Evolutionary conservation across 2,329 filamentous ascomycete species (phyloP), one percentile per base, ranked within the genome.

Genomic region (Aspergillus ibericus): DNA sequence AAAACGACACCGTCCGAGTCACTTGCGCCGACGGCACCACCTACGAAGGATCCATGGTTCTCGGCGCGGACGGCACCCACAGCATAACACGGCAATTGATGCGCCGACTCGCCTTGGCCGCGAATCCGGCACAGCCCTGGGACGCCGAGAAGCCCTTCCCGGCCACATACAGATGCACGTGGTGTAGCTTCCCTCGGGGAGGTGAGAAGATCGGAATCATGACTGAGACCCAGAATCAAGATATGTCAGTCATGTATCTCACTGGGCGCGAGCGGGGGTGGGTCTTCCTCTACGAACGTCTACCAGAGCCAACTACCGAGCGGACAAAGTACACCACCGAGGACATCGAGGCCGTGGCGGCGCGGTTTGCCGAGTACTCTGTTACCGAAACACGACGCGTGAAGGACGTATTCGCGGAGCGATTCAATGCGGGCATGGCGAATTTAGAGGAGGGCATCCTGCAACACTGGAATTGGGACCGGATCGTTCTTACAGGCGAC

Each of bases 391-490:
- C 58, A 1, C 36, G 77, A 7, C 70, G 60, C 25, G 55, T 77
- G 7, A 68, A 66, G 4, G 70, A 78, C 3, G 68, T 75, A 0
- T 72, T 54, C 22, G 56, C 12, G 50, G 63, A 1, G 58, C 63
- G 8, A 60, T 64, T 53, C 5, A 47, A n/a, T 3, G 64, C 64
- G 0, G 74, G 73, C 3, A 61, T 77, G 16, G 67, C 71, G 0
- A 70, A 71, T 36, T 62, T 79, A 1, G 74, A 77, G 16, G 76
- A 79, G 48, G 77, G 76, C 0, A 66, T 78, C 1, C 65, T 75
- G 9, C 49, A 62, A 9, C 63, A 75, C 46, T 78, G 75, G 76
- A 74, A 69, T 55, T 67, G 62, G 6, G 72, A 75, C 1, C 65
- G 72, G 0, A 61, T 78, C 7, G 74, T 74, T 1, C 70, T 79